phyloP scores from a whole-genome alignment of 257 asterid species.

The Nicotiana noctiflora region DNA sequence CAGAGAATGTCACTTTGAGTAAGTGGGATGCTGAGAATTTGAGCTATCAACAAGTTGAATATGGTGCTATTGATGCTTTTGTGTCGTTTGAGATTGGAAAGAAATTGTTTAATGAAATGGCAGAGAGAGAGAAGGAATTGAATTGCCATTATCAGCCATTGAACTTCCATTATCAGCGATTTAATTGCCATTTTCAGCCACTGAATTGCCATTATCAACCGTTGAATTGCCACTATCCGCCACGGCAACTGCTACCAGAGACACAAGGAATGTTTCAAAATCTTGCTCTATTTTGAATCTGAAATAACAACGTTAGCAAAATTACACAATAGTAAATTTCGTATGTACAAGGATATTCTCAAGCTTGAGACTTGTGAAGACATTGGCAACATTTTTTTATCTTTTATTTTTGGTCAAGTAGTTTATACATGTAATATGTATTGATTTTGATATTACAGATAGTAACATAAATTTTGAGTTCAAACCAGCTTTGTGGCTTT shows the following conservation, averaged over 20 bases:
- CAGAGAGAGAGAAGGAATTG: neutral
- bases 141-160: neutral
- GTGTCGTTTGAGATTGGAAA: conserved; percentile 17
- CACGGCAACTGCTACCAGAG: too few relatives aligned
- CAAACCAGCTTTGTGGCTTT: too few relatives aligned
- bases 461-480: too few relatives aligned
- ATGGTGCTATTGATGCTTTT: conserved; percentile 24
- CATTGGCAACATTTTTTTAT: neutral
- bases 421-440: neutral
- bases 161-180: neutral
- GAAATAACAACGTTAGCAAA: neutral
- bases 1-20: conserved; percentile 15
- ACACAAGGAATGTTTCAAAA: too few relatives aligned
- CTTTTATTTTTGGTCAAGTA: neutral
- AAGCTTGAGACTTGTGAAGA: neutral
- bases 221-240: too few relatives aligned
- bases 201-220: too few relatives aligned
- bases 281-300: neutral
- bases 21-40: conserved; percentile 19
- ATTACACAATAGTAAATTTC: neutral
- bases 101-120: neutral
- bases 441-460: too few relatives aligned
- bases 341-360: neutral
- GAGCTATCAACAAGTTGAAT: conserved; percentile 19
- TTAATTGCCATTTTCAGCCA: too few relatives aligned